Evolutionary conservation across 225 moss, liverwort and hornwort genomes (phyloP).

Genomic region (Sphagnum tenellum): DNA sequence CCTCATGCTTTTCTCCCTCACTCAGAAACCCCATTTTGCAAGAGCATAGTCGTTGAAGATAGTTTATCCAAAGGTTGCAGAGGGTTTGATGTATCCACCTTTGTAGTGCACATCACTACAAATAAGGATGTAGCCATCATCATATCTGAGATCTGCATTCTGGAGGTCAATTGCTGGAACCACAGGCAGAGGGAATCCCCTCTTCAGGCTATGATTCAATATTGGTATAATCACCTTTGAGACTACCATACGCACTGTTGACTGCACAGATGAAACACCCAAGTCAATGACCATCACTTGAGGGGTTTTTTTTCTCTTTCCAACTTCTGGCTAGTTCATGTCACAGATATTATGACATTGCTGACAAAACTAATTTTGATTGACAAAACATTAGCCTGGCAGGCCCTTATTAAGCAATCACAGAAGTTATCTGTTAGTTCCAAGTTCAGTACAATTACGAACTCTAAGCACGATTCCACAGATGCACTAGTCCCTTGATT

Average conservation of each 20-base stretch:
- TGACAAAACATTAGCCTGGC: background rate
- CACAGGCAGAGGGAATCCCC: conserved; percentile 86
- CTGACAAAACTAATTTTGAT: background rate
- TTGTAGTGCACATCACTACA: conserved; percentile 71
- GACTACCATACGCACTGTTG: conserved; percentile 68
- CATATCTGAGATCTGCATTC: conserved; percentile 77
- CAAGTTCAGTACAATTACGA: no score
- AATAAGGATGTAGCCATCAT: conserved; percentile 76
- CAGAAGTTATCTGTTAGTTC: background rate
- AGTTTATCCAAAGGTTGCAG: no score
- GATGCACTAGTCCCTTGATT: no score
- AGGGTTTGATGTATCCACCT: conserved; percentile 34
- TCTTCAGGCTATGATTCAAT: conserved; percentile 56
- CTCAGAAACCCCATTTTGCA: no score
- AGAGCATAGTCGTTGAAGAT: no score
- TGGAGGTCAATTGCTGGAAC: conserved; percentile 62
- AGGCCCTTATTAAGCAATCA: background rate
- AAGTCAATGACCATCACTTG: background rate
- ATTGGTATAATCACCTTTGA: conserved; percentile 76
- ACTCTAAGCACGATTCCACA: no score
- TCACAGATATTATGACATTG: background rate
- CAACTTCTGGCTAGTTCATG: no score
- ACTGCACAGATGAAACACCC: conserved; percentile 21
- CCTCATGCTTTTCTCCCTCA: no score
- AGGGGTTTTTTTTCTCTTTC: no score